Conservation (phyloP, 139 green algal species). For the Haematococcus lacustris region DNA sequence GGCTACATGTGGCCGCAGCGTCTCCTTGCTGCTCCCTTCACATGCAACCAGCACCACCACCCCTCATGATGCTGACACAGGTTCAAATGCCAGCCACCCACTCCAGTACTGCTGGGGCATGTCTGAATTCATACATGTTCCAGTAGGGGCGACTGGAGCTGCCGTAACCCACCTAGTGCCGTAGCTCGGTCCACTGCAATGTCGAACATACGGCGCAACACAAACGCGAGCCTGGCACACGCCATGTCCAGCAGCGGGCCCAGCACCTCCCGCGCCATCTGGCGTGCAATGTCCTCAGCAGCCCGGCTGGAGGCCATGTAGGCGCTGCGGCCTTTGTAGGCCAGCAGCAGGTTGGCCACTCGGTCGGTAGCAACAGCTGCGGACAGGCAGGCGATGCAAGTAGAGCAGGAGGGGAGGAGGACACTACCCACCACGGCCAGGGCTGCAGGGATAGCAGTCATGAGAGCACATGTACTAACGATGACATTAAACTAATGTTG, state of each 20-base stretch:
- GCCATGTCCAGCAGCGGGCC: conserved; percentile 74
- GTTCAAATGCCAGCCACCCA: background rate
- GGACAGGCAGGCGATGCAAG: background rate
- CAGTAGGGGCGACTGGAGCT: conserved; percentile 3
- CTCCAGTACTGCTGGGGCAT: too few relatives aligned
- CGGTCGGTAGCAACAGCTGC: conserved; percentile 59
- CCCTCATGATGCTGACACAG: too few relatives aligned
- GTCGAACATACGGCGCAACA: conserved; percentile 64
- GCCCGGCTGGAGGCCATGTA: conserved; percentile 39
- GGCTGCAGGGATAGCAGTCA: too few relatives aligned
- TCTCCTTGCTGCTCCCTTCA: conserved; percentile 42
- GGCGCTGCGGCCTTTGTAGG: conserved; percentile 54
- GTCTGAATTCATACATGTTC: too few relatives aligned
- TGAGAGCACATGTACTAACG: too few relatives aligned
- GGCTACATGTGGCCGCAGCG: conserved; percentile 58
- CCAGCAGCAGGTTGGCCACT: conserved; percentile 84
- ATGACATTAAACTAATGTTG: too few relatives aligned
- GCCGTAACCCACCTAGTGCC: conserved; percentile 14
- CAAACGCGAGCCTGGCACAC: conserved; percentile 59
- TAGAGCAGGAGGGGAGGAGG: background rate
- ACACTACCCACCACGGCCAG: too few relatives aligned
- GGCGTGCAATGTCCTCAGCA: conserved; percentile 63
- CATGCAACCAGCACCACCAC: too few relatives aligned
- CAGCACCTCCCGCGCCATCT: conserved; percentile 11
- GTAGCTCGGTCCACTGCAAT: conserved; percentile 53